These are phyloP conservation scores for Phaeosphaeriaceae sp. DNA, from an alignment of 2,329 filamentous ascomycete genomes.

Conservation along the genomic window DNA sequence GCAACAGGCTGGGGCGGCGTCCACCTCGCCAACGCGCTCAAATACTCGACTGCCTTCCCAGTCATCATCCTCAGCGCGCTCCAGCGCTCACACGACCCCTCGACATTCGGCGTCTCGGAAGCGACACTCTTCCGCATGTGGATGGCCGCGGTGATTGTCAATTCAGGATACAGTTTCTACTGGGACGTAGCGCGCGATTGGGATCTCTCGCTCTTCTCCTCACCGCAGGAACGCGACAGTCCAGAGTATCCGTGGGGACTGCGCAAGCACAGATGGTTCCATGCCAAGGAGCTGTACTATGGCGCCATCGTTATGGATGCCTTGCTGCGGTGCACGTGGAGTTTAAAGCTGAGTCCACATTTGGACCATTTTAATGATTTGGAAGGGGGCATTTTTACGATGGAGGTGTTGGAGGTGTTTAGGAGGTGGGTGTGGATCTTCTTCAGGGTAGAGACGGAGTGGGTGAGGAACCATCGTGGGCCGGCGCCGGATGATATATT, in stretches of 20 bases:
- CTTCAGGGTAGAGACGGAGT: conserved; percentile 93
- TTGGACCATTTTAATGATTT: conserved; percentile 85
- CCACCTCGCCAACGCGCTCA: conserved; percentile 90
- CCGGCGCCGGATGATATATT: conserved; percentile 73
- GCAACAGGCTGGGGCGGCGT: conserved; percentile 76
- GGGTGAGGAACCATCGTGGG: conserved; percentile 66
- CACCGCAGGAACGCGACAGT: conserved; percentile 62
- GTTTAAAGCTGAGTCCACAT: conserved; percentile 82
- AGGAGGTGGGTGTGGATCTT: conserved; percentile 97
- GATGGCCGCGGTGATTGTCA: conserved; percentile 76
- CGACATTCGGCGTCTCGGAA: conserved; percentile 61
- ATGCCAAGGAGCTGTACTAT: conserved; percentile 80
- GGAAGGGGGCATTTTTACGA: conserved; percentile 85
- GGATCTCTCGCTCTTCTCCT: conserved; percentile 85
- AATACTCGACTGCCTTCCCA: conserved; percentile 93
- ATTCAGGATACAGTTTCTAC: conserved; percentile 96
- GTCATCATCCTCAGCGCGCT: conserved; percentile 83
- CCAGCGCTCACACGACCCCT: conserved; percentile 68
- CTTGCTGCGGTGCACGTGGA: conserved; percentile 87
- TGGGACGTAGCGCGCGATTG: conserved; percentile 98
- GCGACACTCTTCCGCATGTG: conserved; percentile 63
- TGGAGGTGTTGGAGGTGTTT: conserved; percentile 86
- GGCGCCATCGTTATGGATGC: conserved; percentile 79
- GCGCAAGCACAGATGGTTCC: conserved; percentile 75
- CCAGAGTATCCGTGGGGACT: conserved; percentile 78